Base-by-base conservation (phyloP, 768 basidiomycete genomes). In the Pleurotus cornucopiae region DNA sequence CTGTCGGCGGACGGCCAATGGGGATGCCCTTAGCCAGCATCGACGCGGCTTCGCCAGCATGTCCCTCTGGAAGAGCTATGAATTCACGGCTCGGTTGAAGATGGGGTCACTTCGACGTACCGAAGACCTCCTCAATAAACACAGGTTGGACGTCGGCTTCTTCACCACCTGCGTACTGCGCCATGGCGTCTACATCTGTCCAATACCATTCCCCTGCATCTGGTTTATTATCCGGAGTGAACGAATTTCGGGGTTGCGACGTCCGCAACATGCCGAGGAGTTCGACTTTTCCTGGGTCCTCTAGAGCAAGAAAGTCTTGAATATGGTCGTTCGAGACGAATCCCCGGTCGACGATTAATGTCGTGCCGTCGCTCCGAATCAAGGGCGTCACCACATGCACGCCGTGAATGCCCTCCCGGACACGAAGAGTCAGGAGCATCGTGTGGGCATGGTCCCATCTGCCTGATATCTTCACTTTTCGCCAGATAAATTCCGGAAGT, bases 281-380 rank as follows among this genome's bases (percentile, higher is more conserved):
- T 60, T 91, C 80, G 1, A 93, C 85, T 64, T 85, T 83, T 5
- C 75, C 83, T 21, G 68, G 66, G 46, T 82, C 80, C 46, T 66
- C 61, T 52, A 70, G 66, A 60, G 67, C 63, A 57, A 67, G 59
- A 30, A 64, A 57, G 46, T 66, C 61, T 45, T 64, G 57, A 6
- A 70, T 61, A 46, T 74, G 70, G 2, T 80, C 78, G 14, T 77
- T 78, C 6, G 86, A 85, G 21, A 99, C 80, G 69, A 98, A 98
- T 0, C 97, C 97, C 41, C 95, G 84, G 71, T 98, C 91, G 49
- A 99, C 89, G 18, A 98, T 76, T 34, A 99, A 76, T 1, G 93
- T 94, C 1, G 91, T 83, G 11, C 89, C 92, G 61, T 88, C 83
- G 46, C 81, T 76, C 45, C 96, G 86, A 30, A 87, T 66, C 45